A percentile compares a stretch with the other conserved stretches of the same genome.
Evolutionary conservation across 2,329 filamentous ascomycete species (phyloP).

Genomic region (Coniochaeta prunicola): DNA sequence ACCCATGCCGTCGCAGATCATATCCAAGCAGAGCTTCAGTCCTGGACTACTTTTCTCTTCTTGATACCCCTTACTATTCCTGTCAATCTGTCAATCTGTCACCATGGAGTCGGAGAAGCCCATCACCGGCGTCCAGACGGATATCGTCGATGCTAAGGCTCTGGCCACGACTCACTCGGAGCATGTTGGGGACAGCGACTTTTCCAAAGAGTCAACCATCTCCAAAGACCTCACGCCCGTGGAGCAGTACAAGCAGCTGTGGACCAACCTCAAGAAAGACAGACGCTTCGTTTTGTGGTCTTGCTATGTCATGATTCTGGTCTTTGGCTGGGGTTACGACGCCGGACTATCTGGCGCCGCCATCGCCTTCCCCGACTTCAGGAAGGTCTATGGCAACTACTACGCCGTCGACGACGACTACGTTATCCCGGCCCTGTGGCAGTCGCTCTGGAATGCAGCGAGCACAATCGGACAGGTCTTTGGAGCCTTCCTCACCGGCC

Average conservation of each 20-base stretch:
- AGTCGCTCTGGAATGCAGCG: constrained; percentile 28
- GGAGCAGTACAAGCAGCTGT: constrained; percentile 18
- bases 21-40: neutral
- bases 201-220: neutral
- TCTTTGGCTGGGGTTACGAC: constrained; percentile 28
- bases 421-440: constrained; percentile 27
- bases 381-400: constrained; percentile 24
- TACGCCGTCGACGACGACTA: constrained; percentile 19
- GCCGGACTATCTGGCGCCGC: constrained; percentile 25
- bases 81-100: neutral
- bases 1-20: neutral
- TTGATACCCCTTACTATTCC: neutral
- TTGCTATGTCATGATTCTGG: constrained; percentile 22
- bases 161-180: neutral
- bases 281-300: constrained; percentile 19
- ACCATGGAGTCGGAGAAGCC: neutral
- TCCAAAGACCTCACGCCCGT: constrained; percentile 14
- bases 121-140: neutral
- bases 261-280: constrained; percentile 20
- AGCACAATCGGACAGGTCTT: constrained; percentile 24
- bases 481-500: constrained; percentile 17
- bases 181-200: neutral
- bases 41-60: neutral
- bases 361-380: constrained; percentile 26
- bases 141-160: neutral